These are phyloP conservation scores for Penicillium cosmopolitanum DNA, from an alignment of 495 filamentous ascomycete species.

Conservation along the genomic window DNA sequence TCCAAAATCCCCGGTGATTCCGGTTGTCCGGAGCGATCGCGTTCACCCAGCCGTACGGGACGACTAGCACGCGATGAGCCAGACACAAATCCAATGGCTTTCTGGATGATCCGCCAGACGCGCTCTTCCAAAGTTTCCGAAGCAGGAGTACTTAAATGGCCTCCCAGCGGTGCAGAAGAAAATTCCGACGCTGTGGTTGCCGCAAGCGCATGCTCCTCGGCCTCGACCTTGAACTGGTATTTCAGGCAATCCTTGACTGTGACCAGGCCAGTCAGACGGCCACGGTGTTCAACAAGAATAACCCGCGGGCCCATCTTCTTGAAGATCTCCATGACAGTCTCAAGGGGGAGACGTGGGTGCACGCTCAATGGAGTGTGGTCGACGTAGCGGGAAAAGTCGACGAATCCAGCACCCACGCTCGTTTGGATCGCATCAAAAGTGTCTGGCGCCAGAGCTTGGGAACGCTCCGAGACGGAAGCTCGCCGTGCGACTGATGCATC, in stretches of 20 bases:
- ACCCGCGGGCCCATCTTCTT: constrained; percentile 97
- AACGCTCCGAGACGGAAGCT: constrained; percentile 30
- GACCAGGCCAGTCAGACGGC: constrained; percentile 79
- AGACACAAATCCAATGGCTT: constrained; percentile 39
- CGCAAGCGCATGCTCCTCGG: constrained; percentile 71
- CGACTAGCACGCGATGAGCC: constrained; percentile 16
- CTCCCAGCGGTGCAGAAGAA: constrained; percentile 30
- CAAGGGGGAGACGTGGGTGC: constrained; percentile 88
- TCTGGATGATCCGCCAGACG: constrained; percentile 68
- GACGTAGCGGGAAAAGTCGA: constrained; percentile 88
- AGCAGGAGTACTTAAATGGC: constrained; percentile 29
- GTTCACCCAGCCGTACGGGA: constrained; percentile 34
- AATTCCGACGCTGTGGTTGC: constrained; percentile 50
- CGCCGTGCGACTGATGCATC: constrained; percentile 41
- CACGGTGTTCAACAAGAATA: constrained; percentile 89
- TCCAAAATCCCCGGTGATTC: constrained; percentile 58
- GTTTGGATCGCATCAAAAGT: constrained; percentile 68
- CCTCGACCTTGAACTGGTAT: constrained; percentile 96
- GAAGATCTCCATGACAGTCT: constrained; percentile 99
- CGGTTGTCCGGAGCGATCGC: constrained; percentile 54
- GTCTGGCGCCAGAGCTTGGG: constrained; percentile 47
- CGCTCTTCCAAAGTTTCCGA: constrained; percentile 59
- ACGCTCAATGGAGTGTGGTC: constrained; percentile 90
- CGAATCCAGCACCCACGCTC: constrained; percentile 55
- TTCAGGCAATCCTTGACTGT: constrained; percentile 98